These are phyloP conservation scores for Bisporella sp. DNA, from an alignment of 2,329 filamentous ascomycete species.

Conservation along the genomic window DNA sequence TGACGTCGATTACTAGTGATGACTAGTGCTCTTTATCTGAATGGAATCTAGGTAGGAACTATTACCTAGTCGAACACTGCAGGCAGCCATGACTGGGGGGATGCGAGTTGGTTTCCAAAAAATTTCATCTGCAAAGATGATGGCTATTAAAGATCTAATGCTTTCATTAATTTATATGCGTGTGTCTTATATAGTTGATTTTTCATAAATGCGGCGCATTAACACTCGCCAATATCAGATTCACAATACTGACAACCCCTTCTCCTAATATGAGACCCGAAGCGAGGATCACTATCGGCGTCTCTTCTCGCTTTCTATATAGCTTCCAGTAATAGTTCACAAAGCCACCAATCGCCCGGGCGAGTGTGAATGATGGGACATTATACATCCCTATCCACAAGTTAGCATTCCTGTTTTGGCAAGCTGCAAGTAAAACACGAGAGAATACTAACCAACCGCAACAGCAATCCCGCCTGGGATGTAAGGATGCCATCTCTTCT, in stretches of 20 bases:
- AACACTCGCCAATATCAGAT: constrained; percentile 72
- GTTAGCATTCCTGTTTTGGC: background rate
- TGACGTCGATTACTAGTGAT: no score
- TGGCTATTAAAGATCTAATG: no score
- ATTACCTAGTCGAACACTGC: no score
- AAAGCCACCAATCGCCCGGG: constrained; percentile 73
- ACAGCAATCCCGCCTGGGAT: constrained; percentile 93
- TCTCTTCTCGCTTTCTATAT: constrained; percentile 48
- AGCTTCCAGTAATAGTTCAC: constrained; percentile 72
- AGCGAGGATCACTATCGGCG: constrained; percentile 82
- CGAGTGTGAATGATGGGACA: constrained; percentile 89
- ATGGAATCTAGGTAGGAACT: no score
- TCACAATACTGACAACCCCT: constrained; percentile 86
- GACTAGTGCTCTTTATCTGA: no score
- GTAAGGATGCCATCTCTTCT: constrained; percentile 61
- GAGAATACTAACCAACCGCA: constrained; percentile 62
- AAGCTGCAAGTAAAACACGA: background rate
- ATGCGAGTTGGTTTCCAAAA: no score
- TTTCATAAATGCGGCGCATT: constrained; percentile 61
- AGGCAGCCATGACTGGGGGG: no score
- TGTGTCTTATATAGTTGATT: no score
- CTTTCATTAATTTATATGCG: no score
- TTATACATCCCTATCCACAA: constrained; percentile 78
- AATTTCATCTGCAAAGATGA: no score
- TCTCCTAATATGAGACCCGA: constrained; percentile 88